phyloP scores from a whole-genome alignment of 169 alveolate species.

The Babesia divergens region DNA sequence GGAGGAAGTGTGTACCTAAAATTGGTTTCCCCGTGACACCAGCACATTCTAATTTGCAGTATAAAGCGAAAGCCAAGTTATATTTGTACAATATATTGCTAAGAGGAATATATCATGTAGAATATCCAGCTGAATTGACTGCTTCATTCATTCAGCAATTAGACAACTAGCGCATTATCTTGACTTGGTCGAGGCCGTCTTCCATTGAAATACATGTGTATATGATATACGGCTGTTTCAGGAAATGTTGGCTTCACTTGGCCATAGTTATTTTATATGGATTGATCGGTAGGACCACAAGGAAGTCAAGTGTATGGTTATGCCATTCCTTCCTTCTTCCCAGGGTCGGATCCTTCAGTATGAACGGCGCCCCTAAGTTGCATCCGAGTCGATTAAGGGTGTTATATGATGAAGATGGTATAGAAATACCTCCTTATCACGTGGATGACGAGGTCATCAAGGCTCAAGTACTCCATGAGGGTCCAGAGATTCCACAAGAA shows the following conservation, averaged over 20 bases:
- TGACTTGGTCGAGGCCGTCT: too few species aligned
- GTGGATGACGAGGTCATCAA: conserved; percentile 12
- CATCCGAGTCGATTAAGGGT: neutral
- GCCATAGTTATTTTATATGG: neutral
- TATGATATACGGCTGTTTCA: neutral
- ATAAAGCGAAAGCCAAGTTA: too few species aligned
- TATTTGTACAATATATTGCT: too few species aligned
- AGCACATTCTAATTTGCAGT: too few species aligned
- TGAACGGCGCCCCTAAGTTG: neutral
- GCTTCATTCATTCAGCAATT: too few species aligned
- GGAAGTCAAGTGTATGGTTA: neutral
- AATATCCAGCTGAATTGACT: too few species aligned
- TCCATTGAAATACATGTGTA: too few species aligned
- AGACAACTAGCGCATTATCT: too few species aligned
- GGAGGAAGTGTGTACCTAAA: too few species aligned
- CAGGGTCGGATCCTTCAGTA: neutral
- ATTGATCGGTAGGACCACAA: neutral
- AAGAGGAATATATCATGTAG: too few species aligned
- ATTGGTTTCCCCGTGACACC: too few species aligned
- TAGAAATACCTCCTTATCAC: conserved; percentile 46
- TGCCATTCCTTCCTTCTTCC: neutral
- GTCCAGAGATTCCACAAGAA: conserved; percentile 57
- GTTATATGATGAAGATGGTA: conserved; percentile 9
- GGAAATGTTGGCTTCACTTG: neutral
- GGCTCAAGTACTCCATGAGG: conserved; percentile 45